These are phyloP conservation scores for Avena atlantica DNA, from an alignment of 176 grass and related monocot genomes.

Conservation along the genomic window DNA sequence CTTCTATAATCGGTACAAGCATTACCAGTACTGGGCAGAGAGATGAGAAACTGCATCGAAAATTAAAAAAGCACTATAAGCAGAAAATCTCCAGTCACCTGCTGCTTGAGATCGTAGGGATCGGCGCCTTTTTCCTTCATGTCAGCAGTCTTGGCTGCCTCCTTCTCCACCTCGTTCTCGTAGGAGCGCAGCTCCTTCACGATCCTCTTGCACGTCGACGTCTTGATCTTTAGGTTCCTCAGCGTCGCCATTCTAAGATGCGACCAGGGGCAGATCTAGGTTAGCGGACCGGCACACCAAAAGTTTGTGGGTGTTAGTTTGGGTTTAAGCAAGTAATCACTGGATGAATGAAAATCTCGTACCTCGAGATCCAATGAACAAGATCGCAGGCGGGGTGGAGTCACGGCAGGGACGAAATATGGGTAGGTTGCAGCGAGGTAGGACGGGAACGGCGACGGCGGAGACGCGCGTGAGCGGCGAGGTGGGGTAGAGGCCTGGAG, in stretches of 20 bases:
- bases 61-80: background rate
- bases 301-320: background rate
- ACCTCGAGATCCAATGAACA: constrained; percentile 12
- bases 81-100: constrained; percentile 44
- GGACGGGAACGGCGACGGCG: background rate
- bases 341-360: background rate
- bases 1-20: background rate
- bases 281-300: background rate
- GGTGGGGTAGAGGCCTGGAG: background rate
- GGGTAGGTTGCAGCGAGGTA: background rate
- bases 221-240: constrained; percentile 94
- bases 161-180: constrained; percentile 91
- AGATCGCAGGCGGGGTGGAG: background rate
- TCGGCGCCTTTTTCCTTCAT: constrained; percentile 96
- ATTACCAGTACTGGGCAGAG: background rate
- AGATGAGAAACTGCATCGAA: background rate
- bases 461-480: background rate
- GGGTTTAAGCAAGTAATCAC: background rate
- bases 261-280: background rate
- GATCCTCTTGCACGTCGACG: constrained; percentile 92
- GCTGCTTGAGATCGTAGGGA: constrained; percentile 94
- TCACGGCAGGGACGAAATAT: background rate
- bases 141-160: constrained; percentile 80
- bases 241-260: constrained; percentile 70
- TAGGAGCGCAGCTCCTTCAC: constrained; percentile 93